Evolutionary conservation across 306 rosid species (phyloP).

Genomic region (Vigna unguiculata): DNA sequence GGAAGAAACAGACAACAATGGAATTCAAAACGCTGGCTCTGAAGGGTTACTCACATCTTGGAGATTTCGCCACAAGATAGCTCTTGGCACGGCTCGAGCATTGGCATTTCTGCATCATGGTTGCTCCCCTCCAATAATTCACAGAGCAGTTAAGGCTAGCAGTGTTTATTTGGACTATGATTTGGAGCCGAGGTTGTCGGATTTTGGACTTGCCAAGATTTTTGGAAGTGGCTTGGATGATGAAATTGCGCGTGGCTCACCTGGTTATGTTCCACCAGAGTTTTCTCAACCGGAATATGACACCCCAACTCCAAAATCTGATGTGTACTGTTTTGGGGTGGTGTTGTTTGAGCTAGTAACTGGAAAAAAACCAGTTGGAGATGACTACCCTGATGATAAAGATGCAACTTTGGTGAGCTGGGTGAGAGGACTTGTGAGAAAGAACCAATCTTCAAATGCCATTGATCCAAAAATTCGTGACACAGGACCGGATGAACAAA

Average conservation of each 20-base stretch:
- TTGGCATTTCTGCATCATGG: conserved; percentile 96
- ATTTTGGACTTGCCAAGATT: conserved; percentile 90
- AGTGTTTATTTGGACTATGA: conserved; percentile 90
- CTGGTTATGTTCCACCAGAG: conserved; percentile 93
- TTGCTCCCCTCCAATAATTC: conserved; percentile 97
- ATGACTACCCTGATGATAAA: conserved; percentile 81
- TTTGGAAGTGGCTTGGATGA: conserved; percentile 86
- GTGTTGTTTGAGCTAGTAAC: conserved; percentile 87
- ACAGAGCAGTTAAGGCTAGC: conserved; percentile 91
- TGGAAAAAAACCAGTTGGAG: conserved; percentile 87
- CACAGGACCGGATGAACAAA: conserved; percentile 67
- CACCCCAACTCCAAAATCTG: conserved; percentile 82
- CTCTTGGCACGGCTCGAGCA: conserved; percentile 94
- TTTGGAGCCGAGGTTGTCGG: conserved; percentile 93
- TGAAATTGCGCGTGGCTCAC: conserved; percentile 76
- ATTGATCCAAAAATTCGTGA: conserved; percentile 83
- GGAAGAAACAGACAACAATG: conserved; percentile 76
- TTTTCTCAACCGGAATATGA: conserved; percentile 66
- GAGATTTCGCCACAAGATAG: conserved; percentile 91
- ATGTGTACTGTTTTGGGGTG: conserved; percentile 94
- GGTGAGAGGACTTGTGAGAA: conserved; percentile 85
- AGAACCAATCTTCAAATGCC: conserved; percentile 66
- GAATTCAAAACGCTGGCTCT: conserved; percentile 77
- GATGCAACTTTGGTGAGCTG: conserved; percentile 84
- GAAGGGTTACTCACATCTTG: conserved; percentile 86